These are phyloP conservation scores for Pisolithus sp. DNA, from an alignment of 768 basidiomycete genomes.

Conservation along the genomic window DNA sequence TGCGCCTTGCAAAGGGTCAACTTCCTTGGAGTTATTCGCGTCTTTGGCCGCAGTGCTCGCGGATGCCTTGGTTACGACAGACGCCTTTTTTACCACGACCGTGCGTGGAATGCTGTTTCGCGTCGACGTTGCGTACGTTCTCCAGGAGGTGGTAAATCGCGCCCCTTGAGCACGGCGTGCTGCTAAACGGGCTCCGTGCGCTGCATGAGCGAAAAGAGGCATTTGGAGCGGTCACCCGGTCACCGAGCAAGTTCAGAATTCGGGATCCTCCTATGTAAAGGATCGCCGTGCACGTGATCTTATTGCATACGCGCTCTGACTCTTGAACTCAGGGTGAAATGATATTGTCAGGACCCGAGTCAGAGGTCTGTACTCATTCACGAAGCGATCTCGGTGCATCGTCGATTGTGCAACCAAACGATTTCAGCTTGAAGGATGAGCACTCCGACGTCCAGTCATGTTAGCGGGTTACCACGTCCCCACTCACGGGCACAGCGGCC, in stretches of 20 bases:
- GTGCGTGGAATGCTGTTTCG: slow-evolving; percentile 21
- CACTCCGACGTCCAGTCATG: slow-evolving; percentile 12
- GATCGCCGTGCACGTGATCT: background rate
- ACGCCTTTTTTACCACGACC: slow-evolving; percentile 10
- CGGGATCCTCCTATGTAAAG: no score
- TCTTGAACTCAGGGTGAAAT: no score
- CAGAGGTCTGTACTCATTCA: no score
- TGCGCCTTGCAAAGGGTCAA: slow-evolving; percentile 17
- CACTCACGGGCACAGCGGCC: slow-evolving; percentile 23
- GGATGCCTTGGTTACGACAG: slow-evolving; percentile 21
- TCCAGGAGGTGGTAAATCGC: background rate
- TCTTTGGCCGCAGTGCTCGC: slow-evolving; percentile 26
- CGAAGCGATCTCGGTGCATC: no score
- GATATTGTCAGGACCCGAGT: no score
- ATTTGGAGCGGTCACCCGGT: slow-evolving; percentile 6
- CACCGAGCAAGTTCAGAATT: background rate
- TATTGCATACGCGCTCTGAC: no score
- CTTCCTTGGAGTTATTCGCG: slow-evolving; percentile 14
- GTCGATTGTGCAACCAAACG: no score
- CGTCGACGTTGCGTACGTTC: slow-evolving; percentile 18
- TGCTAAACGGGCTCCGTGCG: slow-evolving; percentile 5
- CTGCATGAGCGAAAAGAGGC: slow-evolving; percentile 11
- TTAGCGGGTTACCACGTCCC: slow-evolving; percentile 7
- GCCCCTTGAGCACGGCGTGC: slow-evolving; percentile 4
- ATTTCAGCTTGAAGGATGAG: slow-evolving; percentile 14